Conservation (phyloP, 768 basidiomycete genomes). For the Agaricus blazei region DNA sequence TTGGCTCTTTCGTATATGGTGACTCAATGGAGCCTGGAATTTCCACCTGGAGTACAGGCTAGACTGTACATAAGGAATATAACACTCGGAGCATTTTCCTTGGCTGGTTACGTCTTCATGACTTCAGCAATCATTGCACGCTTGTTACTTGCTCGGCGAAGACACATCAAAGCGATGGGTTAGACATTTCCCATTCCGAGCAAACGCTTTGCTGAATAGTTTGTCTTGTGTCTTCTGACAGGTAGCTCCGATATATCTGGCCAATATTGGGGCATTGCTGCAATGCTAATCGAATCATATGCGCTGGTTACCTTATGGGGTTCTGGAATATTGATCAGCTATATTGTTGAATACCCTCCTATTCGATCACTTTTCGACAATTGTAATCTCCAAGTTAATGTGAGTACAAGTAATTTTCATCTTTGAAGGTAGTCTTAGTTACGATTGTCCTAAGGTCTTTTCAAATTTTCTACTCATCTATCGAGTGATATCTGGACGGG, state of each 20-base stretch:
- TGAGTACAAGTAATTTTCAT: no score
- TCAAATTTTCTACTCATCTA: not conserved
- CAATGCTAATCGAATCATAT: no score
- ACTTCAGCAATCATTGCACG: not conserved
- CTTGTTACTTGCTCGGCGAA: not conserved
- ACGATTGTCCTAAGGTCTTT: not conserved
- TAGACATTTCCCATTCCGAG: no score
- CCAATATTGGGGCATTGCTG: not conserved
- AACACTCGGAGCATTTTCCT: not conserved
- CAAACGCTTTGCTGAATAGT: no score
- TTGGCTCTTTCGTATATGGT: not conserved
- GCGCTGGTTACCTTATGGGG: no score
- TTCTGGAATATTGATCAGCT: no score
- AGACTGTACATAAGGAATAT: no score
- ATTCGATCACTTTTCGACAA: no score
- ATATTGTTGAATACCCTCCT: no score
- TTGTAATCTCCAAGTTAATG: no score
- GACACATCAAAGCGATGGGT: not conserved
- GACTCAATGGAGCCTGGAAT: no score
- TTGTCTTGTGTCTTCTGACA: not conserved
- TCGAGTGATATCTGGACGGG: not conserved
- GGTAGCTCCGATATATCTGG: not conserved
- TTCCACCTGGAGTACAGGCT: not conserved
- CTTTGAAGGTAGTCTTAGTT: no score
- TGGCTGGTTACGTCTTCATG: not conserved